Evolutionary conservation across 306 rosid genomes (phyloP).

Genomic region (Cicer chorassanicum): DNA sequence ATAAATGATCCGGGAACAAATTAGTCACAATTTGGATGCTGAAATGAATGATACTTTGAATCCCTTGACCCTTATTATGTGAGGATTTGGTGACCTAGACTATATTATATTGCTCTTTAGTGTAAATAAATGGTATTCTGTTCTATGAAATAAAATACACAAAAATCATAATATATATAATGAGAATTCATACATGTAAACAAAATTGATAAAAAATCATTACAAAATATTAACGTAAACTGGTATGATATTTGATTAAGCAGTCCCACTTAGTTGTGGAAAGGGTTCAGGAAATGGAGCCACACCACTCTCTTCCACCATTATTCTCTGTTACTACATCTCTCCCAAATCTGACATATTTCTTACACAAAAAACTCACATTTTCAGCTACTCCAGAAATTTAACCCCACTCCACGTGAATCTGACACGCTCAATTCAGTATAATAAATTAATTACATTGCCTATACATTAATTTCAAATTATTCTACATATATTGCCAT

Average conservation of each 20-base stretch:
- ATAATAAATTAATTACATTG: constrained; percentile 32
- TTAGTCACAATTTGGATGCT: no score
- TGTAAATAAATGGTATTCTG: no score
- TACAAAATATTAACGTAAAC: no score
- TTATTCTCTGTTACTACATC: constrained; percentile 33
- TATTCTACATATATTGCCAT: constrained; percentile 4
- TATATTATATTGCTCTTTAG: no score
- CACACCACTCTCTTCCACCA: constrained; percentile 35
- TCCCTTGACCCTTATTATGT: no score
- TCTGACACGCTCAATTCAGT: constrained; percentile 52
- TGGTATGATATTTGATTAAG: background rate
- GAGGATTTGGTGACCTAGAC: no score
- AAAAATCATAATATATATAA: no score
- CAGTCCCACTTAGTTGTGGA: constrained; percentile 9
- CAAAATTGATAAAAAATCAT: no score
- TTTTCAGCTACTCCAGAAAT: constrained; percentile 47
- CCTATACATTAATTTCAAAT: background rate
- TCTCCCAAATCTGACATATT: constrained; percentile 51
- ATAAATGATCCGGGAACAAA: no score
- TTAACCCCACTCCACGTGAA: constrained; percentile 61
- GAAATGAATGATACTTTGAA: no score
- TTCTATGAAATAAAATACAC: no score
- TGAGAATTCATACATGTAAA: no score
- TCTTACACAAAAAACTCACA: constrained; percentile 40
- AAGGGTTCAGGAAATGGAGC: constrained; percentile 46